Conservation (phyloP, 768 basidiomycete genomes). For the Hemileccinum impolitum region DNA sequence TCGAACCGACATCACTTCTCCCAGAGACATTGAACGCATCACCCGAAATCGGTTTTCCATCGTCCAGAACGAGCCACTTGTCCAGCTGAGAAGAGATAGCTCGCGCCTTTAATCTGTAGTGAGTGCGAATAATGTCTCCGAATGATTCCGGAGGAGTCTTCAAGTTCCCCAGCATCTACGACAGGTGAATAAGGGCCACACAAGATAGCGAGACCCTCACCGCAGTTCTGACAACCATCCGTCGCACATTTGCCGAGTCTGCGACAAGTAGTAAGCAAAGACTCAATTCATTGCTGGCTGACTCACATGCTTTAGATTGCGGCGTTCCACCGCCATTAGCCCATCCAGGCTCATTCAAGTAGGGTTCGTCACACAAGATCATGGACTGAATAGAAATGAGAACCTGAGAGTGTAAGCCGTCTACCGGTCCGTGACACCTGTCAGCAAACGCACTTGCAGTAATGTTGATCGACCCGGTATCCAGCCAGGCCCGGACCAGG, state of each 20-base stretch:
- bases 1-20: constrained; percentile 40
- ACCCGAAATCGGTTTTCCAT: constrained; percentile 53
- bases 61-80: constrained; percentile 73
- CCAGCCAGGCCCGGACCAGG: constrained; percentile 95
- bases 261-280: constrained; percentile 12
- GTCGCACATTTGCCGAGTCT: constrained; percentile 90
- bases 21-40: constrained; percentile 51
- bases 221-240: constrained; percentile 90
- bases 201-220: constrained; percentile 38
- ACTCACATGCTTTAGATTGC: constrained; percentile 72
- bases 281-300: not conserved
- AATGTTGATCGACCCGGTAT: constrained; percentile 85
- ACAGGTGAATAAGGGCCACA: constrained; percentile 9
- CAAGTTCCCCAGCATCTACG: constrained; percentile 80
- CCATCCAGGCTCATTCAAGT: constrained; percentile 92
- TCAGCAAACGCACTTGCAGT: constrained; percentile 56
- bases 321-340: constrained; percentile 68
- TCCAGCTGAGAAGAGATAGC: constrained; percentile 72
- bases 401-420: constrained; percentile 39
- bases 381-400: constrained; percentile 95
- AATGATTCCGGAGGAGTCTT: constrained; percentile 84
- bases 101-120: constrained; percentile 82
- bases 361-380: constrained; percentile 92
- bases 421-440: not conserved
- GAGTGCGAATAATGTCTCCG: constrained; percentile 81